Evolutionary conservation across 371 early-diverging fungal genomes (phyloP).

Genomic region (Mycotypha africana): DNA sequence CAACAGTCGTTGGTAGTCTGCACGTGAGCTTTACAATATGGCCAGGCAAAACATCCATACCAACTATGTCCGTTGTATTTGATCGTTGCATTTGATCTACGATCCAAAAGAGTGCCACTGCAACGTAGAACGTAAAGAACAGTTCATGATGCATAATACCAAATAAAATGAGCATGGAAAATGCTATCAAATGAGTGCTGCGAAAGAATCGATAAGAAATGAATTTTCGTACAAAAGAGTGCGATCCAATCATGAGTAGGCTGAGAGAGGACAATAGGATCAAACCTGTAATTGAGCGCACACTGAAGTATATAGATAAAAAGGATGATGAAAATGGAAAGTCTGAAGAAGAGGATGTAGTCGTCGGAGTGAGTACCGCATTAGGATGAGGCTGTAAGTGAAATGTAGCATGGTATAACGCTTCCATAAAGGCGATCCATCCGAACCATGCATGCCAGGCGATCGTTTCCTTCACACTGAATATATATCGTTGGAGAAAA

Average conservation of each 20-base stretch:
- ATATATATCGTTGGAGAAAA: slow-evolving; percentile 10
- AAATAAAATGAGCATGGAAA: slow-evolving; percentile 12
- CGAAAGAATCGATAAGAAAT: slow-evolving; percentile 34
- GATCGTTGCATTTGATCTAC: slow-evolving; percentile 23
- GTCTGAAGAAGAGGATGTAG: not conserved
- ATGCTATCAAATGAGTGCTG: slow-evolving; percentile 17
- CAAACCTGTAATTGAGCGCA: slow-evolving; percentile 22
- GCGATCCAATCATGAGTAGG: slow-evolving; percentile 22
- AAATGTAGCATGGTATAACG: slow-evolving; percentile 27
- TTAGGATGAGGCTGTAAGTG: slow-evolving; percentile 20
- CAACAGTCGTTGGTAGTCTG: slow-evolving; percentile 8
- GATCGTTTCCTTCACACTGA: slow-evolving; percentile 7
- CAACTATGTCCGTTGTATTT: slow-evolving; percentile 1
- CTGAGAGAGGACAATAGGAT: slow-evolving; percentile 9
- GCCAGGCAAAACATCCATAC: slow-evolving; percentile 19
- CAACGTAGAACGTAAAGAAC: slow-evolving; percentile 27
- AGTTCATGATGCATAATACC: slow-evolving; percentile 30
- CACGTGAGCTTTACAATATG: slow-evolving; percentile 19
- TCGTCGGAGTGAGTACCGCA: not conserved
- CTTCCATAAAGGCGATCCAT: slow-evolving; percentile 14
- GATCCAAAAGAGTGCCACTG: slow-evolving; percentile 21
- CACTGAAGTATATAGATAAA: no score
- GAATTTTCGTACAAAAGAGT: slow-evolving; percentile 22
- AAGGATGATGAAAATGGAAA: no score
- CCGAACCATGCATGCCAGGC: slow-evolving; percentile 36